Evolutionary conservation across 2,329 filamentous ascomycete genomes (phyloP), one percentile per base, ranked within the genome.

Genomic region (Chrysosporium keratinophilum): DNA sequence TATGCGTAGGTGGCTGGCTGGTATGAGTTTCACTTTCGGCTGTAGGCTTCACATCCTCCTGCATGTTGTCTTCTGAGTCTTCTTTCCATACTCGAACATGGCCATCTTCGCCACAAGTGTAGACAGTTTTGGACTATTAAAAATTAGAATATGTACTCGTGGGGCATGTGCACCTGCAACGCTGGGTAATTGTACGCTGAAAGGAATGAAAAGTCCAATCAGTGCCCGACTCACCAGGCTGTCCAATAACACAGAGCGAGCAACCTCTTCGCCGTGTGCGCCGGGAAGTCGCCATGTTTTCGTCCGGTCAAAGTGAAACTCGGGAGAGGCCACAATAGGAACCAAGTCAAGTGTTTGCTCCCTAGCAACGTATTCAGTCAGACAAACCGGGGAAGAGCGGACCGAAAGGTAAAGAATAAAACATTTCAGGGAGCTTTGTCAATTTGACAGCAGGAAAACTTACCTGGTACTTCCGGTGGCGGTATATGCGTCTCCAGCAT

Each of bases 401-500:
- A 17, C 35, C 23, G 52, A 40, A 47, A 35, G 53, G 9, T 46
- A 42, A 54, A 33, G 14, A 40, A 45, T 11, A 44, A 42, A 14
- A 43, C 11, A 46, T 12, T 6, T 44, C 15, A 31, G 41, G 31
- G 31, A 23, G 20, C 39, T 31, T 33, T 19, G 23, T 10, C n/a
- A 6, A 40, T 15, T 50, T n/a, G 20, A 51, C 34, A 19, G 14
- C 50, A 47, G 39, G 65, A 68, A 47, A 28, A 3, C 23, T 7
- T 65, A 77, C 76, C 71, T 71, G 52, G 77, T 76, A 55, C 74
- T 76, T 9, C 76, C 77, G 19, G 71, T 71, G 5, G 70, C 76
- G 54, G 78, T 62, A 56, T 70, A 73, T 1, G 69, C 63, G 23
- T 71, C 68, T 52, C 68, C 68, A 7, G 68, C 69, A 35, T 71